phyloP scores from a whole-genome alignment of 2,329 filamentous ascomycete species.

The Alternaria hordeiaustralica region DNA sequence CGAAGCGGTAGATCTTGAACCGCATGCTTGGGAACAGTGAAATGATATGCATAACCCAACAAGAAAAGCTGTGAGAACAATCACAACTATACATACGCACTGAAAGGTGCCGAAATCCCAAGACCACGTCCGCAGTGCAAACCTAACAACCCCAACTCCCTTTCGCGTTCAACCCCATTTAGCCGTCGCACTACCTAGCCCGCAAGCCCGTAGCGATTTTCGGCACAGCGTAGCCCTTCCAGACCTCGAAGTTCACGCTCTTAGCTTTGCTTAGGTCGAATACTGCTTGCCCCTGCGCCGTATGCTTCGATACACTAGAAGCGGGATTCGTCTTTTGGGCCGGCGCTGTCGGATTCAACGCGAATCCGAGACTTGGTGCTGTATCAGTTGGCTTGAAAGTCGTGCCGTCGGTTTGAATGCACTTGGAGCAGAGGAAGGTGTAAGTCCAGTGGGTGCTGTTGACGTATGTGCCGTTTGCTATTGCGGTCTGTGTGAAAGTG shows the following conservation, averaged over 20 bases:
- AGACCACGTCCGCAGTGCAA: neutral
- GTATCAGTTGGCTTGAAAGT: constrained; percentile 34
- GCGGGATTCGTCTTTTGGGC: constrained; percentile 22
- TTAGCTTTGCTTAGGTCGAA: constrained; percentile 35
- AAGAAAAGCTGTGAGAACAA: neutral
- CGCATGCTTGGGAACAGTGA: neutral
- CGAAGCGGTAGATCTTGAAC: neutral
- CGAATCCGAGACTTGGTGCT: constrained; percentile 31
- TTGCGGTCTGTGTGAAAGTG: constrained; percentile 46
- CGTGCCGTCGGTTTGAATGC: constrained; percentile 38
- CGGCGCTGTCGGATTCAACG: constrained; percentile 26
- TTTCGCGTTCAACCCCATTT: neutral
- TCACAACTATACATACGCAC: neutral
- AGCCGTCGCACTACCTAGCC: constrained; percentile 1
- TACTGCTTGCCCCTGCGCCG: constrained; percentile 23
- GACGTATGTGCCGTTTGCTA: constrained; percentile 59
- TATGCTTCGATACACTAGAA: constrained; percentile 28
- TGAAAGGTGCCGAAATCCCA: fast-evolving
- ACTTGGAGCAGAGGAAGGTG: constrained; percentile 59
- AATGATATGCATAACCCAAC: neutral
- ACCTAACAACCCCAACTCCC: neutral
- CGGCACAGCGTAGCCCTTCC: constrained; percentile 31
- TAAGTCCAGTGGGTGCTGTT: constrained; percentile 62
- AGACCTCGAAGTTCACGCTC: constrained; percentile 29
- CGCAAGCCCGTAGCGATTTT: neutral